These are phyloP conservation scores for Solanum hybrid DNA, from an alignment of 305 asterid genomes.

Conservation along the genomic window DNA sequence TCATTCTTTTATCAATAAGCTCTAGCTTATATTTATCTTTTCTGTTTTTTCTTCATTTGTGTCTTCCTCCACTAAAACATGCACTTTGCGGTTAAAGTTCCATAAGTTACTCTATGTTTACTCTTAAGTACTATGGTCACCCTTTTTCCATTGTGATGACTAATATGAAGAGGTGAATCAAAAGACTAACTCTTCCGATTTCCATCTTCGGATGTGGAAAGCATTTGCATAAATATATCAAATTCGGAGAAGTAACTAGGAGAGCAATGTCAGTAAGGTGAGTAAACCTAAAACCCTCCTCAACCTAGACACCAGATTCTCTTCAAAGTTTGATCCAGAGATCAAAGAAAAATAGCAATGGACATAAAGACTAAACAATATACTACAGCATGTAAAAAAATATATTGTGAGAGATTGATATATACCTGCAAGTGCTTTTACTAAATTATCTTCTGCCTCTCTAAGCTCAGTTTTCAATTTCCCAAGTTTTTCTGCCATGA, in stretches of 20 bases:
- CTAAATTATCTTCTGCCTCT: constrained; percentile 61
- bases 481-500: constrained; percentile 21
- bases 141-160: background rate
- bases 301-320: background rate
- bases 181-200: background rate
- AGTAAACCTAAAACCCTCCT: background rate
- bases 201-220: no score
- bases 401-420: background rate
- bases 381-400: background rate
- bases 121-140: background rate
- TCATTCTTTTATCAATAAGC: background rate
- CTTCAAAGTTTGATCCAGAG: background rate
- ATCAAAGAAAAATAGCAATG: background rate
- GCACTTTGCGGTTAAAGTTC: background rate
- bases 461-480: constrained; percentile 49
- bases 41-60: background rate
- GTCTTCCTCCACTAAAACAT: background rate
- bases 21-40: background rate
- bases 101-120: background rate
- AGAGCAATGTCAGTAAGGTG: background rate
- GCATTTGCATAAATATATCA: background rate
- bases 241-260: background rate
- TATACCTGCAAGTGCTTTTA: constrained; percentile 77
- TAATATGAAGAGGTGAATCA: background rate
- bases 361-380: background rate